phyloP scores from a whole-genome alignment of 2,329 filamentous ascomycete species.

The Bimuria novae-zelandiae region DNA sequence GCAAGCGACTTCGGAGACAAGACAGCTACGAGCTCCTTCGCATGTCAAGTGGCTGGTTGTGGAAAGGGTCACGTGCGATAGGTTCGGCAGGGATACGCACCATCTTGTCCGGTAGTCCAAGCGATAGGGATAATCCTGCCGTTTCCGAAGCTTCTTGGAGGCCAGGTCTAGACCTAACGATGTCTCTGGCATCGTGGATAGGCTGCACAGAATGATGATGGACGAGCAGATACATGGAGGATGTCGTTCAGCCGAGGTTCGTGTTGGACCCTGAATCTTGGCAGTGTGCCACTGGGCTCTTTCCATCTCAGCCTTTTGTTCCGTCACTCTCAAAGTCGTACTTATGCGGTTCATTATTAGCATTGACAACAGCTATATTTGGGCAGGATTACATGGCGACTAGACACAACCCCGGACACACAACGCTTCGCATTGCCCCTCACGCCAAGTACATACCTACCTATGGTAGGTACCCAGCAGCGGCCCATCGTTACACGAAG shows the following conservation, averaged over 20 bases:
- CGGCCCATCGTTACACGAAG: too few relatives aligned
- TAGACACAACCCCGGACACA: too few relatives aligned
- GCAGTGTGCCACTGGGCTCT: not conserved
- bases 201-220: not conserved
- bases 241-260: not conserved
- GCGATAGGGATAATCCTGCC: slow-evolving; percentile 76
- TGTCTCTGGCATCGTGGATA: not conserved
- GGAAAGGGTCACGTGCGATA: not conserved
- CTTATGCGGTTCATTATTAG: too few relatives aligned
- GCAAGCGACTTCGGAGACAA: too few relatives aligned
- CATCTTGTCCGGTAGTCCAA: slow-evolving; percentile 87
- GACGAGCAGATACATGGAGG: not conserved
- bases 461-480: too few relatives aligned
- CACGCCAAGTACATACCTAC: too few relatives aligned
- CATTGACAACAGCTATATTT: too few relatives aligned
- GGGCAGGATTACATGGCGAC: too few relatives aligned
- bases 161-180: not conserved
- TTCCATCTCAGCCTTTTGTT: not conserved
- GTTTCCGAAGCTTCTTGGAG: slow-evolving; percentile 54
- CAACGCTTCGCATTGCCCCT: too few relatives aligned
- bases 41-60: not conserved
- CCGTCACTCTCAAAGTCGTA: not conserved
- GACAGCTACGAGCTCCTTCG: too few relatives aligned
- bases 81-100: slow-evolving; percentile 51
- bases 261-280: not conserved